Percentiles rank a stretch among this genome's conserved stretches.
These are phyloP conservation scores for Fusarium vanettenii DNA, from an alignment of 2,329 filamentous ascomycete genomes.

Conservation along the genomic window DNA sequence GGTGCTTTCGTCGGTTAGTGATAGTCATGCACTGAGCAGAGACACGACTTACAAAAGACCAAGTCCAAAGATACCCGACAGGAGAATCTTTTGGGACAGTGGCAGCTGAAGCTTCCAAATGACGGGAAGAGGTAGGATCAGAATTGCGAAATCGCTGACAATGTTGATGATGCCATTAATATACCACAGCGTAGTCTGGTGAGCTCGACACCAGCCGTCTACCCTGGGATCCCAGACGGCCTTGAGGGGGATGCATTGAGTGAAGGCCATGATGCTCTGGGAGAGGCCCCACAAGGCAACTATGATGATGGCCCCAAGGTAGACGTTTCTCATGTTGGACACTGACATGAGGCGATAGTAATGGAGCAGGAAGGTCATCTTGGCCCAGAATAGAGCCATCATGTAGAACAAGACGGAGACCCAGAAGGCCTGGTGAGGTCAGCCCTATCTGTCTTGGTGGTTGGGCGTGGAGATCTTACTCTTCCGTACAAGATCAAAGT, in stretches of 20 bases:
- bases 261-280: slow-evolving; percentile 3
- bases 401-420: slow-evolving; percentile 17
- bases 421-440: slow-evolving; percentile 20
- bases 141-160: slow-evolving; percentile 22
- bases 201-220: background rate
- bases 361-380: slow-evolving; percentile 31
- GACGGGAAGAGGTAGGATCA: slow-evolving; percentile 20
- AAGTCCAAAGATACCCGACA: slow-evolving; percentile 17
- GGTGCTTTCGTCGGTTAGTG: background rate
- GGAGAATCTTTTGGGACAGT: slow-evolving; percentile 16
- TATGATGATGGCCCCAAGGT: background rate
- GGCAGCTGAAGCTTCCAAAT: slow-evolving; percentile 27
- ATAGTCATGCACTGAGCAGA: rapidly evolving
- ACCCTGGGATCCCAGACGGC: slow-evolving; percentile 14
- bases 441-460: background rate
- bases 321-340: slow-evolving; percentile 11
- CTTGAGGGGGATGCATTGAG: slow-evolving; percentile 17
- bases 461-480: background rate
- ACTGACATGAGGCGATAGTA: slow-evolving; percentile 28
- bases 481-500: background rate
- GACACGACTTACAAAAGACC: slow-evolving; percentile 25
- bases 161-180: slow-evolving; percentile 17
- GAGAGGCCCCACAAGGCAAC: slow-evolving; percentile 12
- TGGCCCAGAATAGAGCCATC: slow-evolving; percentile 6
- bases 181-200: background rate